Evolutionary conservation across 768 basidiomycete genomes (phyloP).

Genomic region (Russula abietina): DNA sequence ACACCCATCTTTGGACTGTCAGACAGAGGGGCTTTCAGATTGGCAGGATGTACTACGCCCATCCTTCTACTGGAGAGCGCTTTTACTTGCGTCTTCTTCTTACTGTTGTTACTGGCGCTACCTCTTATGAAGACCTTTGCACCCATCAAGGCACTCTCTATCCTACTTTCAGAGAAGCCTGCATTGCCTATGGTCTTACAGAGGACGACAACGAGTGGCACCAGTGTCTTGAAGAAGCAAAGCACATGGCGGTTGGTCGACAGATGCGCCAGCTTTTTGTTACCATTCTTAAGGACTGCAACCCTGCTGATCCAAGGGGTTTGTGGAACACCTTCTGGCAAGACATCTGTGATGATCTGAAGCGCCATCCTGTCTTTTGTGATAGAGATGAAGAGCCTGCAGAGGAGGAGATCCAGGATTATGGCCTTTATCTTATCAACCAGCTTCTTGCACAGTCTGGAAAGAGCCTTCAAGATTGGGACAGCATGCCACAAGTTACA

Average conservation of each 20-base stretch:
- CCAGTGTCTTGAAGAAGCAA: not conserved
- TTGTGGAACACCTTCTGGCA: not conserved
- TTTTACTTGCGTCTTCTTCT: no score
- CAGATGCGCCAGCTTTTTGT: slow-evolving; percentile 37
- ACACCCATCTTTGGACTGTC: no score
- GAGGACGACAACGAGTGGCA: slow-evolving; percentile 39
- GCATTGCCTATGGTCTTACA: slow-evolving; percentile 38
- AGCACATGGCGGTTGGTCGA: slow-evolving; percentile 30
- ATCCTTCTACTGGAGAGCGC: no score
- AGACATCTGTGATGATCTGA: slow-evolving; percentile 41
- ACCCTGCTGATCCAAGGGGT: slow-evolving; percentile 31
- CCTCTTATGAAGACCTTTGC: no score
- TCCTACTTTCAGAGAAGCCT: slow-evolving; percentile 38
- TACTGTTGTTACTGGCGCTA: no score
- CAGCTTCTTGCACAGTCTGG: slow-evolving; percentile 27
- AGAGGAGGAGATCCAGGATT: slow-evolving; percentile 35
- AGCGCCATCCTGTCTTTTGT: slow-evolving; percentile 12
- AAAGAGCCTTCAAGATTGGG: slow-evolving; percentile 26
- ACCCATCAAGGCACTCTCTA: slow-evolving; percentile 1
- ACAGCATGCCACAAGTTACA: slow-evolving; percentile 32
- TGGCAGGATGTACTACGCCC: no score
- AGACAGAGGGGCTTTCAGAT: no score
- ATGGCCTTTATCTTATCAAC: slow-evolving; percentile 40
- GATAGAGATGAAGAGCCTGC: slow-evolving; percentile 19
- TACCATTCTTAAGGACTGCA: slow-evolving; percentile 33